phyloP scores from a whole-genome alignment of 2,329 filamentous ascomycete species.

The Aplosporella prunicola region DNA sequence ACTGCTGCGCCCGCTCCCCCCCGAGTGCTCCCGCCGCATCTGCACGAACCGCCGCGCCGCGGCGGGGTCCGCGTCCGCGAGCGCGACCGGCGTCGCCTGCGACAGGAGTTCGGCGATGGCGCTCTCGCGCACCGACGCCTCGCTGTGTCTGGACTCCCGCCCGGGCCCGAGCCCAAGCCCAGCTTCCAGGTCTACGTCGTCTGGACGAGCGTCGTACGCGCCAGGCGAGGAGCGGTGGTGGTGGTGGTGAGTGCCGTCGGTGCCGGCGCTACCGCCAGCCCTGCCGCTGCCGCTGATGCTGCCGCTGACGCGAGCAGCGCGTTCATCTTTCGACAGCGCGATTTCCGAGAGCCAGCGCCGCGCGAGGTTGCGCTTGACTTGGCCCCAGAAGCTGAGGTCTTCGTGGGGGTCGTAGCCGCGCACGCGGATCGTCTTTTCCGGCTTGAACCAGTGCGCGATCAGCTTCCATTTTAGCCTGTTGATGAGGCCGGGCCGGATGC shows the following conservation, averaged over 20 bases:
- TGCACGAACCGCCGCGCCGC: conserved; percentile 22
- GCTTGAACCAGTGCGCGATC: conserved; percentile 37
- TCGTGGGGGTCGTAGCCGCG: conserved; percentile 24
- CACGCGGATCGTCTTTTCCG: conserved; percentile 30
- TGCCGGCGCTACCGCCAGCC: conserved; percentile 14
- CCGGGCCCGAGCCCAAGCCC: too few species aligned
- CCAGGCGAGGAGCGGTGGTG: too few species aligned
- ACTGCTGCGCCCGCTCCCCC: conserved; percentile 25
- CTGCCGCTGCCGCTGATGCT: too few species aligned
- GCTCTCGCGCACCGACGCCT: too few species aligned
- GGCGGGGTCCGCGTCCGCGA: conserved; percentile 29
- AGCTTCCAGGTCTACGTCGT: too few species aligned
- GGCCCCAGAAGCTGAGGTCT: conserved; percentile 31
- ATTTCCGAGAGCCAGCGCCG: conserved; percentile 33
- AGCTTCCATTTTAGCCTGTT: conserved; percentile 40
- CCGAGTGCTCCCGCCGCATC: conserved; percentile 14
- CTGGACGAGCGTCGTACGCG: conserved; percentile 11
- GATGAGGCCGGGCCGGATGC: conserved; percentile 31
- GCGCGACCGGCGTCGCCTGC: conserved; percentile 26
- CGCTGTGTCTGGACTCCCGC: too few species aligned
- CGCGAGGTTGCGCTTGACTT: conserved; percentile 31
- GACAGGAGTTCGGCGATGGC: too few species aligned
- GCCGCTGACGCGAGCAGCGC: too few species aligned
- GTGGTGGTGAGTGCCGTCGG: too few species aligned
- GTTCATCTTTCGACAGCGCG: neutral